A percentile compares a stretch with the other conserved stretches of the same genome.
Evolutionary conservation across 768 basidiomycete species (phyloP).

Genomic region (Boletus rubescentipes): DNA sequence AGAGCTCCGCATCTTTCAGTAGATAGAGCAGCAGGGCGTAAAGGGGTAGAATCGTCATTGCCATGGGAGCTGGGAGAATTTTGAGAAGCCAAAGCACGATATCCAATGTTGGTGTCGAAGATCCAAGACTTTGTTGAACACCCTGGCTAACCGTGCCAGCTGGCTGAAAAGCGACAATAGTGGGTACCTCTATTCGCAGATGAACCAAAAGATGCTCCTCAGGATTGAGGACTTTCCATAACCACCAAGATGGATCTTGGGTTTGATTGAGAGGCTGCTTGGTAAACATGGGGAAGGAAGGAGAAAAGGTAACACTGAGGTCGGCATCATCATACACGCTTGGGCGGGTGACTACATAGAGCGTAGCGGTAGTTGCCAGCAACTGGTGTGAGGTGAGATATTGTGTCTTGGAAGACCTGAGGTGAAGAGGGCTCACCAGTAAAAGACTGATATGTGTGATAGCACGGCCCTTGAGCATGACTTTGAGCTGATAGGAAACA

Average conservation of each 20-base stretch:
- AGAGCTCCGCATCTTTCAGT: conserved; percentile 85
- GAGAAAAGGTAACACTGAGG: conserved; percentile 16
- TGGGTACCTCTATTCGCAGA: conserved; percentile 77
- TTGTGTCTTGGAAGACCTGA: background rate
- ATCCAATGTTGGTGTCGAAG: conserved; percentile 50
- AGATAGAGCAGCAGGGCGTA: conserved; percentile 82
- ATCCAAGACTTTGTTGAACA: conserved; percentile 37
- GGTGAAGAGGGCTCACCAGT: conserved; percentile 47
- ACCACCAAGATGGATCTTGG: conserved; percentile 55
- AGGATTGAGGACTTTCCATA: conserved; percentile 82
- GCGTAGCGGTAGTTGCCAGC: conserved; percentile 68
- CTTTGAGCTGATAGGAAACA: conserved; percentile 31
- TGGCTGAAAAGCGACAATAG: conserved; percentile 64
- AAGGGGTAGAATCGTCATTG: conserved; percentile 67
- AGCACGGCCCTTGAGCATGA: conserved; percentile 62
- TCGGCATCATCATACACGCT: conserved; percentile 33
- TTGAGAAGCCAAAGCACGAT: conserved; percentile 73
- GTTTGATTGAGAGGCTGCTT: conserved; percentile 31
- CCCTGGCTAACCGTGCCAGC: conserved; percentile 31
- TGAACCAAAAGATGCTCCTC: conserved; percentile 63
- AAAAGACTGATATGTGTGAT: conserved; percentile 79
- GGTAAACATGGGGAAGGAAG: conserved; percentile 34
- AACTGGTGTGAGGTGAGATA: conserved; percentile 46
- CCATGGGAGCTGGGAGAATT: conserved; percentile 84
- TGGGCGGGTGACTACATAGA: conserved; percentile 72